A percentile compares a stretch with the other conserved stretches of the same genome.
Evolutionary conservation across 2,329 filamentous ascomycete species (phyloP).

Genomic region (Nothopassalora personata): DNA sequence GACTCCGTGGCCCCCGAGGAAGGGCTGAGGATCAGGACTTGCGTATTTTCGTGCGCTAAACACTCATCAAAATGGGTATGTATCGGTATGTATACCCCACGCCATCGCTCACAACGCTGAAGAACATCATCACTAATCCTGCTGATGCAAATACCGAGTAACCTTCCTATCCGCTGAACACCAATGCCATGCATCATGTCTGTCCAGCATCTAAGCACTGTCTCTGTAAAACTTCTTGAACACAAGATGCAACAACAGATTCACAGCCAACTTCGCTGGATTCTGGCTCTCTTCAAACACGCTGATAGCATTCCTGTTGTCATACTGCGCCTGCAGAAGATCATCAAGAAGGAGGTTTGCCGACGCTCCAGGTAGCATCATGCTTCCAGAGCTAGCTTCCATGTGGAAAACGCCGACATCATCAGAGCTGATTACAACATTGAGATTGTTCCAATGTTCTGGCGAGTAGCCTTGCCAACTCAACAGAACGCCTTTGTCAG

Average conservation of each 20-base stretch:
- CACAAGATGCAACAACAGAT: conserved; percentile 88
- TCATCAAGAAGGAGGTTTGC: conserved; percentile 87
- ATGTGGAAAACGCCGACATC: conserved; percentile 90
- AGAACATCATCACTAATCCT: not conserved
- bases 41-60: not conserved
- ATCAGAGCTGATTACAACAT: conserved; percentile 90
- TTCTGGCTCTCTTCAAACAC: conserved; percentile 64
- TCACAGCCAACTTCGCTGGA: conserved; percentile 81
- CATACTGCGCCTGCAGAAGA: conserved; percentile 91
- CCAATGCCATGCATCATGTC: not conserved
- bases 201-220: conserved; percentile 15
- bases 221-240: conserved; percentile 94
- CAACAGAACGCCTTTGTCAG: conserved; percentile 90
- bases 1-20: not conserved
- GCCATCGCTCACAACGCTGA: not conserved
- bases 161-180: not conserved
- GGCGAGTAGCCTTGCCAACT: conserved; percentile 80
- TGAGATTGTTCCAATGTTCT: conserved; percentile 83
- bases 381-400: conserved; percentile 83
- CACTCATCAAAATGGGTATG: not conserved
- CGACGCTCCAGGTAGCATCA: conserved; percentile 92
- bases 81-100: not conserved
- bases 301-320: conserved; percentile 93
- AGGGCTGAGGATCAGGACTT: not conserved
- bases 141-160: not conserved